phyloP scores from a whole-genome alignment of 495 filamentous ascomycete genomes.

The Rhizodiscina lignyota region DNA sequence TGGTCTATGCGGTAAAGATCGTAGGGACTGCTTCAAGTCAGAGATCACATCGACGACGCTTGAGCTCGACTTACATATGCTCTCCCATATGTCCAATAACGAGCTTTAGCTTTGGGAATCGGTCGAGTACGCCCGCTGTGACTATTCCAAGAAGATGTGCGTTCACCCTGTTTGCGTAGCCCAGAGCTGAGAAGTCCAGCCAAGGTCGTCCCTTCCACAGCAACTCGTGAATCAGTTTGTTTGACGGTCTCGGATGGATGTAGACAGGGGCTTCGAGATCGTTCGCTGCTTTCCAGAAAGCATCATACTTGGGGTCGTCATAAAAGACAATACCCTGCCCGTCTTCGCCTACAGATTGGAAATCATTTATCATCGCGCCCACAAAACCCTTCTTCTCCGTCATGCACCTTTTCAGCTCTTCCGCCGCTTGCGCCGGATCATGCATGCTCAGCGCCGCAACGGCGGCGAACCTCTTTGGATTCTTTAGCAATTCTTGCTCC shows the following conservation, averaged over 20 bases:
- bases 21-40: too few relatives aligned
- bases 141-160: slow-evolving; percentile 35
- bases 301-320: slow-evolving; percentile 35
- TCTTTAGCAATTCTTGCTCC: slow-evolving; percentile 29
- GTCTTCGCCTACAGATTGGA: slow-evolving; percentile 28
- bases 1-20: too few relatives aligned
- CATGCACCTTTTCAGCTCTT: slow-evolving; percentile 38
- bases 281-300: slow-evolving; percentile 38
- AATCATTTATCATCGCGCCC: slow-evolving; percentile 46
- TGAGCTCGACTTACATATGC: too few relatives aligned
- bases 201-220: slow-evolving; percentile 32
- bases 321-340: slow-evolving; percentile 43
- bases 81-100: too few relatives aligned
- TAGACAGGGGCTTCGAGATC: slow-evolving; percentile 49
- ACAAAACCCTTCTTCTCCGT: slow-evolving; percentile 34
- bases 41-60: too few relatives aligned
- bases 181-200: slow-evolving; percentile 28
- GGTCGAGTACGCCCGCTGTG: slow-evolving; percentile 34
- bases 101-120: too few relatives aligned
- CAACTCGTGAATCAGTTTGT: slow-evolving; percentile 26
- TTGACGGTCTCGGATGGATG: slow-evolving; percentile 41
- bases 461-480: slow-evolving; percentile 38
- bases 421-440: slow-evolving; percentile 33
- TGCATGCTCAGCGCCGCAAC: slow-evolving; percentile 41
- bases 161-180: slow-evolving; percentile 32